Evolutionary conservation across 805 yeast species (phyloP).

Genomic region (Zygoascus tannicola): DNA sequence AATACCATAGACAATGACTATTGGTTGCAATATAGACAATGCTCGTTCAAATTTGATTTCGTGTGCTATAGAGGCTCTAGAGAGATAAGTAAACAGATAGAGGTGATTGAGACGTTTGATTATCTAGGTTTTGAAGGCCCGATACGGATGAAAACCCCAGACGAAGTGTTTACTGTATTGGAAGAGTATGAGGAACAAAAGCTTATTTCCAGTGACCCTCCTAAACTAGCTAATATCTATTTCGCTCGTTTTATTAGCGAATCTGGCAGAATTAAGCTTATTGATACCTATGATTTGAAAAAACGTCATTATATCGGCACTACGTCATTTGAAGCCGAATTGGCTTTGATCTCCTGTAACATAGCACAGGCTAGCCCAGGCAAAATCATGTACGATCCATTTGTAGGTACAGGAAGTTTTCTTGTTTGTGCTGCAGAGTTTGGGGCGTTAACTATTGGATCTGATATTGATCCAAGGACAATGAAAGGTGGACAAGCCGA

Average conservation of each 20-base stretch:
- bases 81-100: constrained; percentile 40
- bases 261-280: constrained; percentile 44
- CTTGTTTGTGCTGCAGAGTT: constrained; percentile 77
- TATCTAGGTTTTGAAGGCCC: constrained; percentile 69
- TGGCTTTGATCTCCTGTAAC: constrained; percentile 79
- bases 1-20: constrained; percentile 30
- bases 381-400: constrained; percentile 80
- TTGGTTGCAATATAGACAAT: constrained; percentile 32
- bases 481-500: constrained; percentile 36
- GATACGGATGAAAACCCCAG: constrained; percentile 69
- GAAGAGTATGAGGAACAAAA: constrained; percentile 48
- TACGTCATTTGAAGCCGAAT: constrained; percentile 92
- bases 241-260: constrained; percentile 73
- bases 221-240: constrained; percentile 40
- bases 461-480: constrained; percentile 84
- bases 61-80: constrained; percentile 68
- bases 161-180: constrained; percentile 56
- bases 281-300: constrained; percentile 74
- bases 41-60: constrained; percentile 73
- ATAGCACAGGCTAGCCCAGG: constrained; percentile 64
- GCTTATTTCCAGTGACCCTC: constrained; percentile 29
- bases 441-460: constrained; percentile 74
- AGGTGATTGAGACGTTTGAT: constrained; percentile 60
- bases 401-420: constrained; percentile 94
- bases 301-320: constrained; percentile 87